These are phyloP conservation scores for Fusarium pininemorale DNA, from an alignment of 2,329 filamentous ascomycete species.

Conservation along the genomic window DNA sequence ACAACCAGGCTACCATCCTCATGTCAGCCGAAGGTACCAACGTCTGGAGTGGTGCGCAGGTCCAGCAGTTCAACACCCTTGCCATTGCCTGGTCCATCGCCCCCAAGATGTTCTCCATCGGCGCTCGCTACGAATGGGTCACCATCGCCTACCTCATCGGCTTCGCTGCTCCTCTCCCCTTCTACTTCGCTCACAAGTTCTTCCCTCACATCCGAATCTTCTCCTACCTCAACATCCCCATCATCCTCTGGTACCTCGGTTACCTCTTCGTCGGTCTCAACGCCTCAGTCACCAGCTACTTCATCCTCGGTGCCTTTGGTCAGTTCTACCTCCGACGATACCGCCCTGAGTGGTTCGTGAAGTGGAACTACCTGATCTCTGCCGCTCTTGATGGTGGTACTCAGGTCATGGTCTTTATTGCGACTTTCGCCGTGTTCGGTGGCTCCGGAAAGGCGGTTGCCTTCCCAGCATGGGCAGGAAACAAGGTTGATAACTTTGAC, in stretches of 20 bases:
- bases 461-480: constrained; percentile 65
- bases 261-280: constrained; percentile 49
- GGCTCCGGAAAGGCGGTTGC: constrained; percentile 54
- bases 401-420: constrained; percentile 58
- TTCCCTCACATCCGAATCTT: constrained; percentile 55
- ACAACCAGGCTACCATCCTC: constrained; percentile 57
- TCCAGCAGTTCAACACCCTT: constrained; percentile 60
- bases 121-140: constrained; percentile 13
- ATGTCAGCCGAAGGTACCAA: constrained; percentile 56
- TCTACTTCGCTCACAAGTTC: constrained; percentile 6
- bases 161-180: constrained; percentile 47
- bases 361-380: constrained; percentile 62
- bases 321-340: constrained; percentile 64
- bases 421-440: constrained; percentile 65
- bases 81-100: constrained; percentile 61
- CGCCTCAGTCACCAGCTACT: constrained; percentile 62
- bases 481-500: constrained; percentile 47
- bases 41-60: constrained; percentile 61
- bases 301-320: constrained; percentile 57
- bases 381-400: constrained; percentile 62
- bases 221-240: constrained; percentile 58
- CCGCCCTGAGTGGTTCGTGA: constrained; percentile 59
- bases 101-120: constrained; percentile 41
- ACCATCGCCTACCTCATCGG: constrained; percentile 47
- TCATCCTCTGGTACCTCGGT: constrained; percentile 49